Evolutionary conservation across 768 basidiomycete genomes (phyloP).

Genomic region (Lactifluus volemus): DNA sequence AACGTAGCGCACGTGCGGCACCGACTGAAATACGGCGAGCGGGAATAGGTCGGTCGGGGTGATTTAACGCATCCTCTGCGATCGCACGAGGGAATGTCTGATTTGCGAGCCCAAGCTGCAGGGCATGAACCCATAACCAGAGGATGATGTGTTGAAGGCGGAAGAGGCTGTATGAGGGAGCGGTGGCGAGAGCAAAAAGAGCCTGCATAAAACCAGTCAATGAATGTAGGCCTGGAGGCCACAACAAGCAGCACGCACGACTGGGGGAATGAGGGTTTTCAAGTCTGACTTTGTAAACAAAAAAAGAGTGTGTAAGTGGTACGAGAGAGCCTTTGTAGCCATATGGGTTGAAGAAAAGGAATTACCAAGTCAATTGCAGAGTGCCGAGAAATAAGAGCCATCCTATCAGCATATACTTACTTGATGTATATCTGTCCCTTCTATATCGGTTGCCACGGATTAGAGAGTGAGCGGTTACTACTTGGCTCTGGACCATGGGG

Average conservation of each 20-base stretch:
- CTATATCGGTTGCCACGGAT: background rate
- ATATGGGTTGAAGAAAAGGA: background rate
- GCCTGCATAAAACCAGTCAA: background rate
- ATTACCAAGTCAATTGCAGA: background rate
- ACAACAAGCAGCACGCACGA: slow-evolving; percentile 14
- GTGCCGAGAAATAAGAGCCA: background rate
- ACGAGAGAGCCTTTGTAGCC: background rate
- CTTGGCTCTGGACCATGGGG: background rate
- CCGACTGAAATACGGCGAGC: slow-evolving; percentile 23
- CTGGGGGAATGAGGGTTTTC: slow-evolving; percentile 22
- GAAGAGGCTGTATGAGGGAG: slow-evolving; percentile 7
- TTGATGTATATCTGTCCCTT: background rate
- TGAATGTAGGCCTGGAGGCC: background rate
- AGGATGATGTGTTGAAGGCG: slow-evolving; percentile 14
- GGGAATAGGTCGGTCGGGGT: slow-evolving; percentile 28
- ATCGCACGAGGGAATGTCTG: slow-evolving; percentile 21
- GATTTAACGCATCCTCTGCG: slow-evolving; percentile 26
- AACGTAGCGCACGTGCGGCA: slow-evolving; percentile 23
- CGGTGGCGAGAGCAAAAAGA: slow-evolving; percentile 17
- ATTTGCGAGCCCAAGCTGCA: slow-evolving; percentile 27
- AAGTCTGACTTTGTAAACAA: slow-evolving; percentile 24
- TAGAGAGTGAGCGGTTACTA: background rate
- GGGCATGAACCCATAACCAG: slow-evolving; percentile 29
- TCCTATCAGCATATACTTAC: too few species aligned
- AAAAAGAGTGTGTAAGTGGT: slow-evolving; percentile 18